Percentiles rank a stretch among this genome's conserved stretches.
Evolutionary conservation across 2,329 filamentous ascomycete genomes (phyloP).

Genomic region (Ophiostoma populinum): DNA sequence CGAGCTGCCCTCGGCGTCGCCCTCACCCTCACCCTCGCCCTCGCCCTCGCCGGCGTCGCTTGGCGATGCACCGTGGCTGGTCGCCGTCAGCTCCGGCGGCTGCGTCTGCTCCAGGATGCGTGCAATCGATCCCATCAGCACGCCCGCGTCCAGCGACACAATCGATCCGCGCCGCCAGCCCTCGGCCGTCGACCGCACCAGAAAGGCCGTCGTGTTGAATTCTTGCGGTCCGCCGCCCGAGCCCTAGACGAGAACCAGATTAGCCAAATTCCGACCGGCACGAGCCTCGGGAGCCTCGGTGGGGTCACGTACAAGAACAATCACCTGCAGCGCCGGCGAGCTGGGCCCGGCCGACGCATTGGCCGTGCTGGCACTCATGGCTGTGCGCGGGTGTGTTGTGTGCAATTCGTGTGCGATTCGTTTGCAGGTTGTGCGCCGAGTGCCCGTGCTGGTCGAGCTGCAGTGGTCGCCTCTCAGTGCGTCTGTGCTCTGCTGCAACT

Average conservation of each 20-base stretch:
- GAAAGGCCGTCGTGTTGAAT: conserved; percentile 74
- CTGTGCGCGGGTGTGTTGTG: neutral
- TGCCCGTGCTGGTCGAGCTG: no score
- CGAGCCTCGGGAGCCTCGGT: no score
- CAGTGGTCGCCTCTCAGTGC: no score
- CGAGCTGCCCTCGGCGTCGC: no score
- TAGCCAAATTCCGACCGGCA: conserved; percentile 7
- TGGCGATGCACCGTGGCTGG: conserved; percentile 2
- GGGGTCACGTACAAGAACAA: conserved; percentile 46
- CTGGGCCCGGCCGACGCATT: conserved; percentile 6
- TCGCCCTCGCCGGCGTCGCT: no score
- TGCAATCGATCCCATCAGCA: conserved; percentile 74
- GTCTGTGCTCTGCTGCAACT: no score
- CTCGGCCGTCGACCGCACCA: conserved; percentile 65
- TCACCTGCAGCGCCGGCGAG: conserved; percentile 47
- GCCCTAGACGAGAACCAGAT: conserved; percentile 36
- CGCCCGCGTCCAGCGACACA: conserved; percentile 85
- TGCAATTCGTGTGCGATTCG: no score
- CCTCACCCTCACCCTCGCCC: no score
- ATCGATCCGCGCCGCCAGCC: conserved; percentile 71
- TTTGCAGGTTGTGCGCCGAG: no score
- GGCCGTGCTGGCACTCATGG: conserved; percentile 9
- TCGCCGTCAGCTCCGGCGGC: conserved; percentile 18
- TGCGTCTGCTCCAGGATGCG: conserved; percentile 49
- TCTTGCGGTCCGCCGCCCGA: conserved; percentile 80